Evolutionary conservation across 1,139 yeast species (phyloP).

Genomic region (Kurtzmaniella natalensis): DNA sequence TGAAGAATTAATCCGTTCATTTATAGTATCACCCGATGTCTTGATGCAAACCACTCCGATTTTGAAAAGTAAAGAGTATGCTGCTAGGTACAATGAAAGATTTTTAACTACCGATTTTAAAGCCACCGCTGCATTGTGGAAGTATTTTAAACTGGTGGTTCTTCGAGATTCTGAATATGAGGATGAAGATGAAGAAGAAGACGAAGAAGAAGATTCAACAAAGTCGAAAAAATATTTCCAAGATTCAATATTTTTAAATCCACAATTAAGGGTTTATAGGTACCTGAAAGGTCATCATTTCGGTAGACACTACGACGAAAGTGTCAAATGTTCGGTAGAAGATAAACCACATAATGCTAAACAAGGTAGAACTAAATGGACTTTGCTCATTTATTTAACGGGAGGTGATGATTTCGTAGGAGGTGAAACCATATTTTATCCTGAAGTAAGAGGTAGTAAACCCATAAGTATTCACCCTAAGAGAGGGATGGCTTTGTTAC

Average conservation of each 20-base stretch:
- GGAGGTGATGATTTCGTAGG: conserved; percentile 56
- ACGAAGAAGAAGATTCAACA: conserved; percentile 25
- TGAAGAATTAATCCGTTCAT: conserved; percentile 37
- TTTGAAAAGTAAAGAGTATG: conserved; percentile 49
- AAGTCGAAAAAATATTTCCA: conserved; percentile 24
- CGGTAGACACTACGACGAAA: conserved; percentile 61
- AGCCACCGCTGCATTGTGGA: conserved; percentile 44
- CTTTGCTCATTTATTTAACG: conserved; percentile 54
- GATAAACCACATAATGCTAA: conserved; percentile 15
- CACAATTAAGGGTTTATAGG: conserved; percentile 54
- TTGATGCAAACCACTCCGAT: conserved; percentile 47
- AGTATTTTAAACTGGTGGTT: conserved; percentile 31
- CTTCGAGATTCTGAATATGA: conserved; percentile 26
- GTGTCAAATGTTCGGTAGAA: conserved; percentile 33
- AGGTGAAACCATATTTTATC: conserved; percentile 60
- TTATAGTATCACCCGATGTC: conserved; percentile 21
- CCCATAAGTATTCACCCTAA: conserved; percentile 42
- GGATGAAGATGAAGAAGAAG: conserved; percentile 23
- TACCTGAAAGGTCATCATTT: conserved; percentile 58
- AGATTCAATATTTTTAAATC: conserved; percentile 49
- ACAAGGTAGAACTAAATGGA: conserved; percentile 52
- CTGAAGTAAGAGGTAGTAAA: conserved; percentile 21
- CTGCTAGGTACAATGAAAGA: conserved; percentile 58
- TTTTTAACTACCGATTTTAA: conserved; percentile 34
- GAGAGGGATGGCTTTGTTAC: conserved; percentile 58